These are phyloP conservation scores for Cordyceps cicadae DNA, from an alignment of 2,329 filamentous ascomycete species.

Conservation along the genomic window DNA sequence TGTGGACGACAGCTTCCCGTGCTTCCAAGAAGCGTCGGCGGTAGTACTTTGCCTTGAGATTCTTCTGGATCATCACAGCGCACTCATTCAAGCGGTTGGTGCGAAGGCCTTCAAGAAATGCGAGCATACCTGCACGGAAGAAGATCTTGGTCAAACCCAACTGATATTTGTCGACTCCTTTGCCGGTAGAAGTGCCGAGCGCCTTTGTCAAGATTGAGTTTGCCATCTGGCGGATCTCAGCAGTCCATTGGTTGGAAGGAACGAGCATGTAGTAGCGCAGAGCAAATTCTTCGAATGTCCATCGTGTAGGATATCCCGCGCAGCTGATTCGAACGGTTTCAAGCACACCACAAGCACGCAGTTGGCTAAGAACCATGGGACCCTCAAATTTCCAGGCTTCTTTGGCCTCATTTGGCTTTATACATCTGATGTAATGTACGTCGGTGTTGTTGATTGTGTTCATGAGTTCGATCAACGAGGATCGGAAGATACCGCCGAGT, in stretches of 20 bases:
- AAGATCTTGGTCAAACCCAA: slow-evolving; percentile 98
- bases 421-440: slow-evolving; percentile 97
- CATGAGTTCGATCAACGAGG: slow-evolving; percentile 96
- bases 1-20: slow-evolving; percentile 67
- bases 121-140: slow-evolving; percentile 98
- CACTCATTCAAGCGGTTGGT: slow-evolving; percentile 87
- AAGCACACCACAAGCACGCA: slow-evolving; percentile 95
- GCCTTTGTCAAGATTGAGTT: slow-evolving; percentile 86
- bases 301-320: slow-evolving; percentile 92
- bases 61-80: slow-evolving; percentile 98
- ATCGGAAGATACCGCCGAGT: slow-evolving; percentile 96
- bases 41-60: slow-evolving; percentile 90
- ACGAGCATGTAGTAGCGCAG: slow-evolving; percentile 97
- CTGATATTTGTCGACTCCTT: slow-evolving; percentile 88
- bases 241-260: slow-evolving; percentile 80
- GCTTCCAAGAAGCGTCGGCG: slow-evolving; percentile 84
- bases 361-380: slow-evolving; percentile 94
- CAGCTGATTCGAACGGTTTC: slow-evolving; percentile 97
- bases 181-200: slow-evolving; percentile 65
- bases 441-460: slow-evolving; percentile 95
- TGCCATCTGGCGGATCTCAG: slow-evolving; percentile 89
- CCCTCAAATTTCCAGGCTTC: slow-evolving; percentile 97
- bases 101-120: slow-evolving; percentile 89
- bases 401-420: slow-evolving; percentile 97
- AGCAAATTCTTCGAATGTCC: slow-evolving; percentile 98